These are phyloP conservation scores for Microcyclospora tardicrescens DNA, from an alignment of 2,329 filamentous ascomycete species.

Conservation along the genomic window DNA sequence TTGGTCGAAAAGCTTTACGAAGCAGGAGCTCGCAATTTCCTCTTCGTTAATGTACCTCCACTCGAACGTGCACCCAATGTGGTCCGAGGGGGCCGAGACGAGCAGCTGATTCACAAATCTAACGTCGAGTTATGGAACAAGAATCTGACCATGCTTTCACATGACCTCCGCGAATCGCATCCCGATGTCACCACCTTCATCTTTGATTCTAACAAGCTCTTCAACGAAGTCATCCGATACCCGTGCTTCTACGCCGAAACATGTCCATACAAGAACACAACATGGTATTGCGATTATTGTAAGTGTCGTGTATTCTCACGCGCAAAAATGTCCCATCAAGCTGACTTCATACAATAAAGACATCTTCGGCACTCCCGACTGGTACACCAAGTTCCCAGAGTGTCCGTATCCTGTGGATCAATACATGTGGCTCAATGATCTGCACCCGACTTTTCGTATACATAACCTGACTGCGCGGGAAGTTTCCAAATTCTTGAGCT, in stretches of 20 bases:
- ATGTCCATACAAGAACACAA: slow-evolving; percentile 41
- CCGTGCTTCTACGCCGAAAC: slow-evolving; percentile 40
- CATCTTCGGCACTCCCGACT: slow-evolving; percentile 21
- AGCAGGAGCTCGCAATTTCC: slow-evolving; percentile 36
- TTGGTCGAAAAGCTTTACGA: slow-evolving; percentile 31
- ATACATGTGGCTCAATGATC: slow-evolving; percentile 51
- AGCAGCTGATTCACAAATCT: slow-evolving; percentile 25
- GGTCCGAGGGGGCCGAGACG: slow-evolving; percentile 2
- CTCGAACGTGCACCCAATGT: slow-evolving; percentile 29
- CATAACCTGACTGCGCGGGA: slow-evolving; percentile 46
- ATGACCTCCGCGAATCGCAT: slow-evolving; percentile 26
- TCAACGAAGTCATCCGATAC: slow-evolving; percentile 39
- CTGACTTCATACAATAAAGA: too few species aligned
- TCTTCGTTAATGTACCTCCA: slow-evolving; percentile 36
- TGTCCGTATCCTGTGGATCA: slow-evolving; percentile 46
- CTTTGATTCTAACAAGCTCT: slow-evolving; percentile 42
- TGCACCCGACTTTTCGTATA: slow-evolving; percentile 52
- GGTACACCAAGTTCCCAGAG: slow-evolving; percentile 27
- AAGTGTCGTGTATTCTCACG: slow-evolving; percentile 21
- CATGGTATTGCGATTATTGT: slow-evolving; percentile 42
- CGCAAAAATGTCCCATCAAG: too few species aligned
- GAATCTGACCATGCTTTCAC: slow-evolving; percentile 30
- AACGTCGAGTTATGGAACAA: slow-evolving; percentile 39
- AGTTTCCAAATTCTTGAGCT: slow-evolving; percentile 25
- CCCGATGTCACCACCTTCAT: slow-evolving; percentile 37